Base-by-base conservation (phyloP, 176 grass and related monocot species). In the Avena eriantha region DNA sequence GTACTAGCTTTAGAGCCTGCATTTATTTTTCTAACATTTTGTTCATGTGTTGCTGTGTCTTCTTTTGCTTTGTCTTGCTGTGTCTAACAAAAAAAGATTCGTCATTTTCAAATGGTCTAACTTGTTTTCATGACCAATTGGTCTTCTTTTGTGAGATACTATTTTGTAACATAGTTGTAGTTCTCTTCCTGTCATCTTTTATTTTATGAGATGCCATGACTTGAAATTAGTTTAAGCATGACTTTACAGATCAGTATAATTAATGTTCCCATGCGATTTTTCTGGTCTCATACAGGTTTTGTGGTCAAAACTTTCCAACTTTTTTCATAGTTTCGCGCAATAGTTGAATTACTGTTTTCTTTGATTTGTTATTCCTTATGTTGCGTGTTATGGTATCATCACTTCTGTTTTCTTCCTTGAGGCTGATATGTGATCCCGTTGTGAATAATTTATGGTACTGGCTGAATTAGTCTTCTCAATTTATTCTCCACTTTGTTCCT, bases 221-320 rank as follows among this genome's bases (percentile, higher is more conserved):
- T 8, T 47, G 23, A 43, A 47, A 31, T 60, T 60, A 17, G 7
- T 64, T 55, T 45, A 84, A 54, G 39, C 12, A n/a, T 24, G 23
- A 64, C 49, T 21, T 55, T 18, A 55, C 49, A 21, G 16, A 84
- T 22, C 10, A 18, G 11, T 34, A 16, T 22, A 34, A 24, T 43
- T 15, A 66, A 68, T 33, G 19, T 65, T 81, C 45, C 48, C 29
- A 69, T 82, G 17, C 36, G 11, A 16, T 10, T 33, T 43, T 76
- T 83, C 33, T 46, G 9, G 22, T 83, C 33, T 72, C 53, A 46
- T 31, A 46, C 18, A 83, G 23, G 45, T 69, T 84, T 22, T 47
- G 23, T 61, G 22, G 46, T 47, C 2, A 67, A 6, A 16, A 71
- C 14, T 34, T 48, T 58, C 31, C 4, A 21, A 11, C 3, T 64